Evolutionary conservation across 352 stramenopile genomes (phyloP).

Genomic region (Pseudoperonospora humuli): DNA sequence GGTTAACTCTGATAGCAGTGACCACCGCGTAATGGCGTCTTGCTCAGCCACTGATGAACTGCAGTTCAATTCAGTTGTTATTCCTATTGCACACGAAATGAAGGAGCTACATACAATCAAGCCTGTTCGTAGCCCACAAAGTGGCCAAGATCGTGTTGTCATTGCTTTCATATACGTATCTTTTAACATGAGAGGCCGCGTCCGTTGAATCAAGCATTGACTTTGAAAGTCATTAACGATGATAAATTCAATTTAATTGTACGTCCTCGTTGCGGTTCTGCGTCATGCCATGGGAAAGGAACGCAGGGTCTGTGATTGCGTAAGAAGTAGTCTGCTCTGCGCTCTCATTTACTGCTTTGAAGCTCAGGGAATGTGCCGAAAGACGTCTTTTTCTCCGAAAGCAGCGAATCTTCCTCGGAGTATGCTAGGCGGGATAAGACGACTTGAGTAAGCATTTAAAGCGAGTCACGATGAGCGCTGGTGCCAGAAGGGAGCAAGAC

Average conservation of each 20-base stretch:
- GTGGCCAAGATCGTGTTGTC: too few species aligned
- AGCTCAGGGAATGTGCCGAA: slow-evolving; percentile 11
- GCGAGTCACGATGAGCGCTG: slow-evolving; percentile 11
- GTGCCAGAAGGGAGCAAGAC: slow-evolving; percentile 9
- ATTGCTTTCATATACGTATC: too few species aligned
- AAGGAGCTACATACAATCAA: neutral
- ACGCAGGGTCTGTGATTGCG: neutral
- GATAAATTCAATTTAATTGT: neutral
- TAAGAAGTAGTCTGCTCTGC: neutral
- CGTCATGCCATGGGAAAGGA: too few species aligned
- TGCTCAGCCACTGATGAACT: slow-evolving; percentile 40
- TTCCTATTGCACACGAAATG: neutral
- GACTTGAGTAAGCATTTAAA: slow-evolving; percentile 14
- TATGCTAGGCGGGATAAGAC: slow-evolving; percentile 10
- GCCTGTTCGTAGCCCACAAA: neutral
- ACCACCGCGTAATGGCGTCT: slow-evolving; percentile 41
- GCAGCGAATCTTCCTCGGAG: slow-evolving; percentile 19
- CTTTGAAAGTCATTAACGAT: too few species aligned
- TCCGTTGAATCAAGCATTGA: too few species aligned
- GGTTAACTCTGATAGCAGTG: slow-evolving; percentile 34
- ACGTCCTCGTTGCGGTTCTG: too few species aligned
- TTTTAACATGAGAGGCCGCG: too few species aligned
- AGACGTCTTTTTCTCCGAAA: slow-evolving; percentile 5
- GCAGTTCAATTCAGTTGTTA: slow-evolving; percentile 18
- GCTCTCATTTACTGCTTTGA: slow-evolving; percentile 1